Evolutionary conservation across 768 basidiomycete genomes (phyloP).

Genomic region (Naganishia vaughanmartiniae): DNA sequence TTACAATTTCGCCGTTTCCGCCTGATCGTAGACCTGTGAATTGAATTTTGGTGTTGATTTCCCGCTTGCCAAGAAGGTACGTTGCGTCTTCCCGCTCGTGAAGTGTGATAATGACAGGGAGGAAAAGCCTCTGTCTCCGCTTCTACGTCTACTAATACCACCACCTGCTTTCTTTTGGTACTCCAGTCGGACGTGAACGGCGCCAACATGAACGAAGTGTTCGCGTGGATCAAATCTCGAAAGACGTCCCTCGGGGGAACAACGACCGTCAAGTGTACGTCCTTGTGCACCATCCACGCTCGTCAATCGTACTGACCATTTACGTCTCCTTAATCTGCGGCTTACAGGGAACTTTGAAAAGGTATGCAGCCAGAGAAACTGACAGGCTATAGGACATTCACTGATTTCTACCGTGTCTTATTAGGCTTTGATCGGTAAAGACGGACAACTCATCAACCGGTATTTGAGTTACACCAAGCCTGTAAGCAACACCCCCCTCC

Average conservation of each 20-base stretch:
- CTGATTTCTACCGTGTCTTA: no score
- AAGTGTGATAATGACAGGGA: not conserved
- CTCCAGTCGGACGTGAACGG: slow-evolving; percentile 73
- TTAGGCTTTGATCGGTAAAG: slow-evolving; percentile 25
- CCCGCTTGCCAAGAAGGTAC: slow-evolving; percentile 83
- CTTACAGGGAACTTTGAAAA: slow-evolving; percentile 77
- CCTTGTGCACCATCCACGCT: not conserved
- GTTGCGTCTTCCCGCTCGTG: slow-evolving; percentile 15
- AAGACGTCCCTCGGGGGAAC: slow-evolving; percentile 55
- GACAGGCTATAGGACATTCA: no score
- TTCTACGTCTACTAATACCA: not conserved
- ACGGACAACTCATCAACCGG: slow-evolving; percentile 29
- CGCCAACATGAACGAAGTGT: slow-evolving; percentile 72
- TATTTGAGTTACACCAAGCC: slow-evolving; percentile 29
- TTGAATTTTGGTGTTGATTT: slow-evolving; percentile 85
- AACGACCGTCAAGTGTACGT: slow-evolving; percentile 46
- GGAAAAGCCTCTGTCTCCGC: not conserved
- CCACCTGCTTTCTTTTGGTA: not conserved
- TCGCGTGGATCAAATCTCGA: slow-evolving; percentile 76
- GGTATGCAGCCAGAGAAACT: slow-evolving; percentile 17
- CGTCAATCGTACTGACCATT: slow-evolving; percentile 39
- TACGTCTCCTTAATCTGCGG: slow-evolving; percentile 19
- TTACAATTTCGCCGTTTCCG: not conserved
- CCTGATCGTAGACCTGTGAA: slow-evolving; percentile 62
- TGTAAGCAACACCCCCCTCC: slow-evolving; percentile 8